These are phyloP conservation scores for Nothophytophthora sp. DNA, from an alignment of 352 stramenopile genomes.

Conservation along the genomic window DNA sequence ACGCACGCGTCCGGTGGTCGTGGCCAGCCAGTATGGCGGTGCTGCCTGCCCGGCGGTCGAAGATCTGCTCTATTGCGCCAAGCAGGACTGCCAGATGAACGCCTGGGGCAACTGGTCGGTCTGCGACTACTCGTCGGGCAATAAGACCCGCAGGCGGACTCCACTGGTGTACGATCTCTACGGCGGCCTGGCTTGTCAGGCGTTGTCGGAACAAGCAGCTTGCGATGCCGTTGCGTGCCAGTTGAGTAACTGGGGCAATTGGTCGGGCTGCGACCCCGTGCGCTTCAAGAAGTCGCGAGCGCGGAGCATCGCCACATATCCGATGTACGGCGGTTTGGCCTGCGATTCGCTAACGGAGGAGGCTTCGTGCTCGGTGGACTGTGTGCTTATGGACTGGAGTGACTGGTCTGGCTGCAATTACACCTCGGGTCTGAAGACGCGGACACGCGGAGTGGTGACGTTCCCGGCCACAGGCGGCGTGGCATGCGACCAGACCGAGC, in stretches of 20 bases:
- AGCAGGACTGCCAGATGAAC: slow-evolving; percentile 50
- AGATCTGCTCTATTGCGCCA: slow-evolving; percentile 28
- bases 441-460: slow-evolving; percentile 31
- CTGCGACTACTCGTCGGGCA: slow-evolving; percentile 42
- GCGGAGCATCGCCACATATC: slow-evolving; percentile 23
- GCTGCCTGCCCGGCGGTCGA: slow-evolving; percentile 16
- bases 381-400: slow-evolving; percentile 47
- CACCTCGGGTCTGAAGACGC: slow-evolving; percentile 35
- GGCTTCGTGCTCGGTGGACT: slow-evolving; percentile 42
- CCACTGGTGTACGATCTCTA: slow-evolving; percentile 37
- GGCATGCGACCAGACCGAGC: slow-evolving; percentile 19
- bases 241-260: slow-evolving; percentile 46
- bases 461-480: slow-evolving; percentile 27
- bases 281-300: slow-evolving; percentile 29
- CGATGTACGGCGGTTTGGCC: slow-evolving; percentile 31
- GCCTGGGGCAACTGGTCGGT: slow-evolving; percentile 40
- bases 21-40: slow-evolving; percentile 25
- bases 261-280: slow-evolving; percentile 43
- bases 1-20: slow-evolving; percentile 28
- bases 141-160: slow-evolving; percentile 47
- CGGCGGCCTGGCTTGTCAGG: slow-evolving; percentile 27
- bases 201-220: slow-evolving; percentile 8
- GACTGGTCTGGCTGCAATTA: slow-evolving; percentile 53
- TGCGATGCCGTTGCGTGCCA: slow-evolving; percentile 38
- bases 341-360: slow-evolving; percentile 30